Conservation (phyloP, 345 rosid genomes). For the Populus nigra region DNA sequence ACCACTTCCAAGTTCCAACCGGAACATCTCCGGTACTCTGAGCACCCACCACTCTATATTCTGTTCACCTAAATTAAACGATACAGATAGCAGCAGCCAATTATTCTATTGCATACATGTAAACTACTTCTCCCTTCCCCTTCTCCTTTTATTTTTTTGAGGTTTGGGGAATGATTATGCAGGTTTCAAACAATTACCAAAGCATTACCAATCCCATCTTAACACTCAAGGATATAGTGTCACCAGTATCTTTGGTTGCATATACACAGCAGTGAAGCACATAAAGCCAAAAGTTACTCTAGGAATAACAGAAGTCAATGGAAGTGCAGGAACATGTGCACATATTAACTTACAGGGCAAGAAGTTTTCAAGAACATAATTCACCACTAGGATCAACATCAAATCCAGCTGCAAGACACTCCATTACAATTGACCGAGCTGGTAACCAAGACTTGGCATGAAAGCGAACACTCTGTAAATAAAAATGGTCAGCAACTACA, state of each 20-base stretch:
- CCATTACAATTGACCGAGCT: conserved; percentile 75
- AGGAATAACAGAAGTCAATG: neutral
- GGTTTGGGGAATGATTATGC: neutral
- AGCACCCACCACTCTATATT: too few species aligned
- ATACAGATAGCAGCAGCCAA: neutral
- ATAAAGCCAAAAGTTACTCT: neutral
- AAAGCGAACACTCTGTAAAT: conserved; percentile 59
- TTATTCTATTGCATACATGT: neutral
- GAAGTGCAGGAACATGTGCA: neutral
- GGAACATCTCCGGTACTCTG: too few species aligned
- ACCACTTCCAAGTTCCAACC: too few species aligned
- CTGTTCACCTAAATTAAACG: neutral
- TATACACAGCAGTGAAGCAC: neutral
- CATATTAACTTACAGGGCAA: conserved; percentile 66
- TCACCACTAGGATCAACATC: conserved; percentile 73
- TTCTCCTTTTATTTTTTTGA: neutral
- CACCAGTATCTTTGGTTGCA: neutral
- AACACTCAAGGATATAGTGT: neutral
- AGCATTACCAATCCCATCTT: neutral
- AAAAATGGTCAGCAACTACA: conserved; percentile 3
- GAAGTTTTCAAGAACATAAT: conserved; percentile 62
- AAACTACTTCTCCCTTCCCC: neutral
- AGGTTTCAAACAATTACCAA: neutral
- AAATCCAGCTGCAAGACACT: conserved; percentile 63
- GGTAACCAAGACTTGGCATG: conserved; percentile 88